Conservation (phyloP, 1,284 basidiomycete species). For the Fomitopsis betulina region DNA sequence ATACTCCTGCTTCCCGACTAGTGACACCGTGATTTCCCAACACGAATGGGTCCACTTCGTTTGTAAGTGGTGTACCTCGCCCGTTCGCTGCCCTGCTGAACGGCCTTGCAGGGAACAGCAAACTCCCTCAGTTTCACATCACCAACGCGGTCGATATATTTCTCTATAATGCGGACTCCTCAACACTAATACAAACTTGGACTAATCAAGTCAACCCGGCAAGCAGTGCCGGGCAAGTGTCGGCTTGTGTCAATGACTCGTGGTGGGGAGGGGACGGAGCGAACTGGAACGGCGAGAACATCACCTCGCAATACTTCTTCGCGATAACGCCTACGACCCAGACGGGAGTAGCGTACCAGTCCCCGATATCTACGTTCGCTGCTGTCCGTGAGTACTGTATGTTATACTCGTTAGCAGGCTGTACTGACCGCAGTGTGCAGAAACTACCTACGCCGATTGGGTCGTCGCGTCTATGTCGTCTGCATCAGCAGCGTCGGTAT, state of each 20-base stretch:
- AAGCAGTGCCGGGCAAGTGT: slow-evolving; percentile 48
- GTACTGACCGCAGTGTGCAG: slow-evolving; percentile 29
- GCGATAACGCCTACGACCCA: slow-evolving; percentile 54
- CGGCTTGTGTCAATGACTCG: slow-evolving; percentile 59
- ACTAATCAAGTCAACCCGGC: slow-evolving; percentile 42
- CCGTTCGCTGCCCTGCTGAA: slow-evolving; percentile 3
- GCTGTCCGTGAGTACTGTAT: slow-evolving; percentile 63
- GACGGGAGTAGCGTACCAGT: slow-evolving; percentile 47
- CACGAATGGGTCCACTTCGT: slow-evolving; percentile 70
- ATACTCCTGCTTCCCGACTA: slow-evolving; percentile 66
- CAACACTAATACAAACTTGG: slow-evolving; percentile 40
- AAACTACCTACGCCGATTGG: slow-evolving; percentile 69
- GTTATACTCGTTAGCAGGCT: background rate
- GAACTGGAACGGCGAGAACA: slow-evolving; percentile 47
- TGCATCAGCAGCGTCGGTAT: slow-evolving; percentile 31
- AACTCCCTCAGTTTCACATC: slow-evolving; percentile 40
- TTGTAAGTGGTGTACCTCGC: slow-evolving; percentile 40
- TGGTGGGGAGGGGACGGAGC: slow-evolving; percentile 64
- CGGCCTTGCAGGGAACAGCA: slow-evolving; percentile 43
- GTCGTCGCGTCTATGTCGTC: slow-evolving; percentile 50
- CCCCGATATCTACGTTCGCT: slow-evolving; percentile 64
- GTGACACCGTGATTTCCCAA: slow-evolving; percentile 51
- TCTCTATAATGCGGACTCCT: slow-evolving; percentile 63
- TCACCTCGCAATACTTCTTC: slow-evolving; percentile 68
- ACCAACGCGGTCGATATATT: slow-evolving; percentile 57